Evolutionary conservation across 305 asterid genomes (phyloP).

Genomic region (Fraxinus floribunda): DNA sequence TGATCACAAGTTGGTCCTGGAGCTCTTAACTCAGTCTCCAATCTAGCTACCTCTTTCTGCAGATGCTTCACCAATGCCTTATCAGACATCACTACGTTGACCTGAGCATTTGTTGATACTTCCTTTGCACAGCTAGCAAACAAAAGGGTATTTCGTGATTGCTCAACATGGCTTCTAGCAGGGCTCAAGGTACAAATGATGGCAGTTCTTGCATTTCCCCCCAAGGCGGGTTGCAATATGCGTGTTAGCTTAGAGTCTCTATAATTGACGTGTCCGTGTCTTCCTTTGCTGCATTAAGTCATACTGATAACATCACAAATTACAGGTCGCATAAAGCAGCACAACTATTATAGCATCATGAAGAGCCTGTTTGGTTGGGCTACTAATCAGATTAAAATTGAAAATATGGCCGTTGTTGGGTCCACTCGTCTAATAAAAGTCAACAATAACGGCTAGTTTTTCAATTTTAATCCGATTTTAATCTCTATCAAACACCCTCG

Average conservation of each 20-base stretch:
- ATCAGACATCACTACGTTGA: constrained; percentile 96
- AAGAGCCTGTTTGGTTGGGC: no score
- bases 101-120: constrained; percentile 91
- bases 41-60: constrained; percentile 91
- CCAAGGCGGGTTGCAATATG: constrained; percentile 88
- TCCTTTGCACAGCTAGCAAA: constrained; percentile 96
- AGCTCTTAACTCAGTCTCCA: constrained; percentile 82
- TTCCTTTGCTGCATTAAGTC: constrained; percentile 76
- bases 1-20: constrained; percentile 77
- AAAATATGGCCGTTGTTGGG: no score
- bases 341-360: constrained; percentile 7
- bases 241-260: constrained; percentile 98
- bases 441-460: no score
- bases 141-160: constrained; percentile 91
- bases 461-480: no score
- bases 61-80: constrained; percentile 96
- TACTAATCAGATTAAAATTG: no score
- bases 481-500: no score
- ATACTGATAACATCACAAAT: constrained; percentile 11
- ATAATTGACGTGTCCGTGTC: constrained; percentile 83
- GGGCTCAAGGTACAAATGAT: constrained; percentile 95
- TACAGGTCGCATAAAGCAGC: not conserved
- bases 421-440: no score
- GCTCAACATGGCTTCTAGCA: constrained; percentile 90
- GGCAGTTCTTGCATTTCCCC: constrained; percentile 98